Evolutionary conservation across 2,329 filamentous ascomycete species (phyloP).

Genomic region (Salinomyces thailandicus): DNA sequence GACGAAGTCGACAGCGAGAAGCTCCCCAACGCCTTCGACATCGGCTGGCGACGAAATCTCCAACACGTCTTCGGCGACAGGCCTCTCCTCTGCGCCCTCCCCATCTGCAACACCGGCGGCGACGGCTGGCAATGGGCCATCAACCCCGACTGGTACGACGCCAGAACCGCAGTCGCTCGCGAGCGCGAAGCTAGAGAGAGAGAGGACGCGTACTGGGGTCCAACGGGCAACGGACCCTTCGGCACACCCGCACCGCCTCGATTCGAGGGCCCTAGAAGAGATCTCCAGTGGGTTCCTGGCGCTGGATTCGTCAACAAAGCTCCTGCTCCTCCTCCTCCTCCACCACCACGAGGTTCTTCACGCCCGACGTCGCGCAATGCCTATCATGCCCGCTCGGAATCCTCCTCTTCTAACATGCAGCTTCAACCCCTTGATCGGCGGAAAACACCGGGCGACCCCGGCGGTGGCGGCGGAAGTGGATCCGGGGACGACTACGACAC

Average conservation of each 20-base stretch:
- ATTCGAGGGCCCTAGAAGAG: constrained; percentile 1
- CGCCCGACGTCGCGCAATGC: not conserved
- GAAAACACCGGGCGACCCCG: constrained; percentile 13
- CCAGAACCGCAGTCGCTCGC: constrained; percentile 44
- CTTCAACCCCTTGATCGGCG: constrained; percentile 32
- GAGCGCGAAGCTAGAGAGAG: constrained; percentile 36
- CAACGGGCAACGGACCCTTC: constrained; percentile 2
- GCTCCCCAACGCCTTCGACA: constrained; percentile 86
- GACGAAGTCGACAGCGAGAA: constrained; percentile 82
- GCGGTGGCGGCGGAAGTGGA: no score
- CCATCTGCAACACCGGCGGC: constrained; percentile 73
- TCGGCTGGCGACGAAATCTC: constrained; percentile 73
- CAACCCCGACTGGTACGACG: constrained; percentile 65
- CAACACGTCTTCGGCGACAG: constrained; percentile 68
- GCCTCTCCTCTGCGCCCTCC: constrained; percentile 65
- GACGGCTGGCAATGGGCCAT: constrained; percentile 95
- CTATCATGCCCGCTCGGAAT: constrained; percentile 22
- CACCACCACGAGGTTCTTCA: constrained; percentile 1
- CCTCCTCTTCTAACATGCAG: constrained; percentile 26
- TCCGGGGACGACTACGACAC: constrained; percentile 27
- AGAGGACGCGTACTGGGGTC: constrained; percentile 11
- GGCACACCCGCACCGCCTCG: constrained; percentile 3
- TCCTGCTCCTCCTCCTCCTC: constrained; percentile 4
- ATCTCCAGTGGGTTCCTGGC: constrained; percentile 21
- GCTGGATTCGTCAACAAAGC: constrained; percentile 28